phyloP scores from a whole-genome alignment of 441 rosid species.

The Croton setiger region DNA sequence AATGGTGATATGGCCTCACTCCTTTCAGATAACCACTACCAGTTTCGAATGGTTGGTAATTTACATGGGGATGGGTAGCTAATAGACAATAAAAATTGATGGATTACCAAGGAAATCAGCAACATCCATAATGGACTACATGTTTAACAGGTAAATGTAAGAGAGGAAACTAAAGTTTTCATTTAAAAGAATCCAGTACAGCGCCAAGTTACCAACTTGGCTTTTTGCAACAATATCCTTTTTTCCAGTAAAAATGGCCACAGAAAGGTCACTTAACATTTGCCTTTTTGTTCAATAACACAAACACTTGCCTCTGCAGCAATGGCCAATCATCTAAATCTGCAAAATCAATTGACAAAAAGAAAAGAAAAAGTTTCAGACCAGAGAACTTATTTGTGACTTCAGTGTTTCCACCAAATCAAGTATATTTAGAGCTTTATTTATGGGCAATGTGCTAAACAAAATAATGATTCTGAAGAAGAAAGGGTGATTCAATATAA shows the following conservation, averaged over 20 bases:
- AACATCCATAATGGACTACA: too few relatives aligned
- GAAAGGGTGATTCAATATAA: neutral
- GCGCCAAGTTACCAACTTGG: conserved; percentile 20
- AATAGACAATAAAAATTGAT: too few relatives aligned
- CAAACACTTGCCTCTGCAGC: conserved; percentile 15
- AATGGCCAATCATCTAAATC: conserved; percentile 27
- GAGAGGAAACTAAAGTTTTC: conserved; percentile 6
- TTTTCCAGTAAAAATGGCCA: conserved; percentile 19
- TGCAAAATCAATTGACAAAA: conserved; percentile 17
- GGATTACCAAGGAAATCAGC: too few relatives aligned
- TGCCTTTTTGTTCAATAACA: conserved; percentile 15
- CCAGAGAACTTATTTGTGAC: neutral
- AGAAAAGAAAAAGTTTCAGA: too few relatives aligned
- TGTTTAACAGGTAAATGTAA: too few relatives aligned
- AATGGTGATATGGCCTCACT: too few relatives aligned
- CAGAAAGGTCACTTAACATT: conserved; percentile 11
- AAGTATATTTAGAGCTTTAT: neutral
- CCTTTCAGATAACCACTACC: too few relatives aligned
- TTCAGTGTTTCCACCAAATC: neutral
- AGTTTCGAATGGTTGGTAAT: too few relatives aligned
- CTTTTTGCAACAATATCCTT: conserved; percentile 6
- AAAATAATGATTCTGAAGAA: neutral
- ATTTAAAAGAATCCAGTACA: conserved; percentile 9
- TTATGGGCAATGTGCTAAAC: neutral
- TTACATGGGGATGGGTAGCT: too few relatives aligned